Conservation (phyloP, 2,329 filamentous ascomycete genomes). For the Chrysosporium queenslandicum region DNA sequence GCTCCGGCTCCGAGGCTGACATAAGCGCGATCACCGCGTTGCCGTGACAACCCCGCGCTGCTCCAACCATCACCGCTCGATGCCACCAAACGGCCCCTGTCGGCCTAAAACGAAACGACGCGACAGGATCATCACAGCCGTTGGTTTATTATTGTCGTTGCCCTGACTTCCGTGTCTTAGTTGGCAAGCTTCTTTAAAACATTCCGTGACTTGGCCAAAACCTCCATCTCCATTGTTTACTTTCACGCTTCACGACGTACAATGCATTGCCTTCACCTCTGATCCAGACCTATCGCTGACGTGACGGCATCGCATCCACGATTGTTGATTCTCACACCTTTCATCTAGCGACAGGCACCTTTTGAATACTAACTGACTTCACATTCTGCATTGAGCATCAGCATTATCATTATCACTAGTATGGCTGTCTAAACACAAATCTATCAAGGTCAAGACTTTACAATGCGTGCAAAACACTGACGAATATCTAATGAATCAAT, state of each 20-base stretch:
- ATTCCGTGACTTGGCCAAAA: not conserved
- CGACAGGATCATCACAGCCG: not conserved
- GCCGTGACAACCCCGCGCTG: conserved; percentile 1
- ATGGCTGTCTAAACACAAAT: not conserved
- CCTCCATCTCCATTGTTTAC: not conserved
- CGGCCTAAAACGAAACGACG: conserved; percentile 9
- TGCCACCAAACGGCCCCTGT: not conserved
- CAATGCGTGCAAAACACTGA: not conserved
- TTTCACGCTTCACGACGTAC: not conserved
- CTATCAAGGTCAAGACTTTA: not conserved
- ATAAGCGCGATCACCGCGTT: not conserved
- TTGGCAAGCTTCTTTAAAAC: not conserved
- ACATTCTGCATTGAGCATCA: not conserved
- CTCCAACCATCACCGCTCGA: not conserved
- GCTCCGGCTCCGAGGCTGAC: not conserved
- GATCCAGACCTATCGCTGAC: conserved; percentile 1
- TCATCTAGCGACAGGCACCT: not conserved
- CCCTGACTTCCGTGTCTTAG: conserved; percentile 1
- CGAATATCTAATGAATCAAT: not conserved
- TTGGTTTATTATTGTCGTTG: conserved; percentile 10
- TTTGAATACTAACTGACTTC: not conserved
- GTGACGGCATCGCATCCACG: not conserved
- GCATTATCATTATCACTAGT: not conserved
- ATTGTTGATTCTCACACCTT: not conserved
- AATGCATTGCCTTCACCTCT: not conserved